Base-by-base conservation (phyloP, 208 protist genomes). In the Trypanosoma boissoni region DNA sequence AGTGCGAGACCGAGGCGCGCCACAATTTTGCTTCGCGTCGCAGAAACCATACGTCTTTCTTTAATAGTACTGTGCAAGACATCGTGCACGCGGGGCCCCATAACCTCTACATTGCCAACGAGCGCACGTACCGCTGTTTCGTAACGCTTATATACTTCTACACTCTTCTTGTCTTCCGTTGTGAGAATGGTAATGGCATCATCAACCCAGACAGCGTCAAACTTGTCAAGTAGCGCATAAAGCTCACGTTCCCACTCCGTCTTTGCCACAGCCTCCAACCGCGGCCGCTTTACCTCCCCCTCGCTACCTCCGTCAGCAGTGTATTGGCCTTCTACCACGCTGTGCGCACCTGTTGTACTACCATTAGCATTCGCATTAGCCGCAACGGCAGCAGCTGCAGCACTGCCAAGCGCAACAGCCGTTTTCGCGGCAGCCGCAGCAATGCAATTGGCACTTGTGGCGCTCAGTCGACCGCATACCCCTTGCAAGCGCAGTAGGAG, bases 251-350 rank as follows among this genome's bases (percentile, higher is more conserved):
- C 39, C 72, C 65, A 64, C 23, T 12, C 8, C 1, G 14, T 31
- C 6, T 20, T n/a, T n/a, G n/a, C n/a, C n/a, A n/a, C 16, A 20
- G 23, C 18, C 68, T 90, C 83, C 10, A 49, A 68, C 41, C 74
- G 73, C 16, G 50, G 34, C 26, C 79, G 68, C 57, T 84, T 84
- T 32, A 37, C 49, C 4, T 34, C 34, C 21, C n/a, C n/a, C n/a
- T n/a, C n/a, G n/a, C n/a, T n/a, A n/a, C n/a, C n/a, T n/a, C n/a
- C n/a, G n/a, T n/a, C n/a, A n/a, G n/a, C n/a, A n/a, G n/a, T n/a
- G n/a, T n/a, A n/a, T n/a, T n/a, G n/a, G n/a, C n/a, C n/a, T n/a
- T n/a, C n/a, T n/a, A n/a, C n/a, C n/a, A n/a, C n/a, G n/a, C n/a
- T n/a, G n/a, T n/a, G n/a, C n/a, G n/a, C n/a, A n/a, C n/a, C n/a